Conservation (phyloP, 225 moss, liverwort and hornwort species). For the Takakia lepidozioides region DNA sequence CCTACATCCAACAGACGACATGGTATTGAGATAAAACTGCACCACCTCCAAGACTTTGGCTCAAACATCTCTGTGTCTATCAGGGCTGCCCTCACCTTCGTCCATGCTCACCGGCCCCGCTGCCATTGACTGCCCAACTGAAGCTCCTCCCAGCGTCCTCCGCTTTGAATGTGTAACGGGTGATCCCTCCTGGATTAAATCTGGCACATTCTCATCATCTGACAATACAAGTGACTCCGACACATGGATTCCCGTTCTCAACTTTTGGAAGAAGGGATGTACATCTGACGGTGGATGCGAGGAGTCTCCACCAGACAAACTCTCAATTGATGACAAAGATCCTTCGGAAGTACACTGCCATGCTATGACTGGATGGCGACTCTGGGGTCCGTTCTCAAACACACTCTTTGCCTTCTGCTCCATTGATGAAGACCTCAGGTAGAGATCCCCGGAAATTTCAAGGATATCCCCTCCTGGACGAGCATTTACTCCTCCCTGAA, state of each 20-base stretch:
- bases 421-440: conserved; percentile 33
- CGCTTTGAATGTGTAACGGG: conserved; percentile 47
- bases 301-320: conserved; percentile 37
- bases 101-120: conserved; percentile 26
- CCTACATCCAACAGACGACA: too few species aligned
- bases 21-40: too few species aligned
- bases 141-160: conserved; percentile 27
- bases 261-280: conserved; percentile 38
- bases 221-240: conserved; percentile 43
- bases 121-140: conserved; percentile 36
- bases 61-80: conserved; percentile 15
- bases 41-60: too few species aligned
- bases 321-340: conserved; percentile 69
- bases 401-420: conserved; percentile 55
- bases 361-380: conserved; percentile 35
- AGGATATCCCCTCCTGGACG: conserved; percentile 20
- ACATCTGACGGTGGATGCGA: conserved; percentile 37
- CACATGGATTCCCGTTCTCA: conserved; percentile 40
- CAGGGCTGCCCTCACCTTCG: conserved; percentile 65
- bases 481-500: conserved; percentile 25
- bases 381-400: conserved; percentile 45
- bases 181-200: conserved; percentile 47
- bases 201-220: conserved; percentile 66
- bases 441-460: conserved; percentile 40
- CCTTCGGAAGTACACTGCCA: conserved; percentile 59